phyloP scores from a whole-genome alignment of 1,284 basidiomycete genomes.

The Sutorius eximius region DNA sequence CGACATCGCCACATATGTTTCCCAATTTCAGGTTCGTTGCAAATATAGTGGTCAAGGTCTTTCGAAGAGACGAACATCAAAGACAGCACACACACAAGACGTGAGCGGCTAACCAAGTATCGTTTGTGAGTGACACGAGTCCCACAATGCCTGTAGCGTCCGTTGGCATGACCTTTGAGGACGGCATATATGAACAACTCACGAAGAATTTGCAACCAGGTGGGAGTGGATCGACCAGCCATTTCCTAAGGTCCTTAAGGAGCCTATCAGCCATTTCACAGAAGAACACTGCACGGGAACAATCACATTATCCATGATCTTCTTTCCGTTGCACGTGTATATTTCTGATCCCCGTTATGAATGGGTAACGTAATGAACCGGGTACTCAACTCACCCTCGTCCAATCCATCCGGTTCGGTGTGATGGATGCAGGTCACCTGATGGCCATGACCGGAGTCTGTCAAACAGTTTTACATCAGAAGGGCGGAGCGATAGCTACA shows the following conservation, averaged over 20 bases:
- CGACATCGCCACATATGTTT: background rate
- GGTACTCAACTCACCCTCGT: slow-evolving; percentile 37
- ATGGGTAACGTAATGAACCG: background rate
- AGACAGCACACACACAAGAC: background rate
- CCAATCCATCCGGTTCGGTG: slow-evolving; percentile 37
- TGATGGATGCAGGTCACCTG: slow-evolving; percentile 32
- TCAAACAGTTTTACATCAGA: slow-evolving; percentile 1
- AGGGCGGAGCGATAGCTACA: background rate
- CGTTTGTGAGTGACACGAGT: slow-evolving; percentile 32
- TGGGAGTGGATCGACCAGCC: slow-evolving; percentile 43
- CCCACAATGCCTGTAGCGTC: slow-evolving; percentile 26
- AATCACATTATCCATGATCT: slow-evolving; percentile 41
- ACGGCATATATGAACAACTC: slow-evolving; percentile 9
- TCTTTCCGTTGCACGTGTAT: slow-evolving; percentile 15
- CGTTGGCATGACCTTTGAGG: background rate
- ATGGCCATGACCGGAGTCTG: slow-evolving; percentile 39
- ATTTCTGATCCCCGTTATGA: slow-evolving; percentile 20
- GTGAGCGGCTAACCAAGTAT: slow-evolving; percentile 20
- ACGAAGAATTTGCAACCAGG: slow-evolving; percentile 42
- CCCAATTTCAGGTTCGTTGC: slow-evolving; percentile 21
- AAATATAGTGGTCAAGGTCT: slow-evolving; percentile 28
- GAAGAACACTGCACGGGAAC: background rate
- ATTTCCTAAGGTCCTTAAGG: slow-evolving; percentile 40
- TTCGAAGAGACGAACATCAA: background rate
- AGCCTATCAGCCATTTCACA: background rate